Percentiles rank a stretch among this genome's conserved stretches.
Conservation (phyloP, 2,329 filamentous ascomycete genomes). For the Fusarium scirpi region DNA sequence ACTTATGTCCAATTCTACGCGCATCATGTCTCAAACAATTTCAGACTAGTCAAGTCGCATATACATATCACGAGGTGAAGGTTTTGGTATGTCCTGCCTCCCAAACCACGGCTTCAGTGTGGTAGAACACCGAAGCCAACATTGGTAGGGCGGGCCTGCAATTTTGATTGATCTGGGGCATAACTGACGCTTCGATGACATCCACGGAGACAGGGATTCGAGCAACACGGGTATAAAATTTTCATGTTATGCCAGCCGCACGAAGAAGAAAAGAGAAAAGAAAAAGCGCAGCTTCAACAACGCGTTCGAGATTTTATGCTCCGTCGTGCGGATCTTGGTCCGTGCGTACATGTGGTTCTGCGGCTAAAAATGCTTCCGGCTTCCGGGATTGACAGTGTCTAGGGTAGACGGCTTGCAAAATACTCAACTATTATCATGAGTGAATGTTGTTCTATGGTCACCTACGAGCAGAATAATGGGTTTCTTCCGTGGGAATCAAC, state of each 20-base stretch:
- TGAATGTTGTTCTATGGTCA: neutral
- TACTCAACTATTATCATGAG: neutral
- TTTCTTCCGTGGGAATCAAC: neutral
- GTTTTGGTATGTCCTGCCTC: constrained; percentile 59
- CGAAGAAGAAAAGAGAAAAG: constrained; percentile 73
- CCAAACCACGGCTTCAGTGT: constrained; percentile 50
- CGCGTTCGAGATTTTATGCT: constrained; percentile 48
- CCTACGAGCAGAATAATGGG: neutral
- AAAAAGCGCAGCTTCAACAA: constrained; percentile 49
- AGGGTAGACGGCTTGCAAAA: neutral
- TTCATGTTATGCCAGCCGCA: constrained; percentile 81
- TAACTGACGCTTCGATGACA: constrained; percentile 76
- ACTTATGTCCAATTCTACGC: neutral
- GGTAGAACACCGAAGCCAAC: constrained; percentile 52
- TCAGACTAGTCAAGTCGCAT: neutral
- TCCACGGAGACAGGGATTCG: constrained; percentile 69
- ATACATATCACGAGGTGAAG: constrained; percentile 10
- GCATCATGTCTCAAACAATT: neutral
- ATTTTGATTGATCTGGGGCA: constrained; percentile 83
- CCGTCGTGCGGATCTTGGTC: constrained; percentile 9
- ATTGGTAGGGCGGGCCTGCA: constrained; percentile 73
- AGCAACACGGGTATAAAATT: constrained; percentile 84
- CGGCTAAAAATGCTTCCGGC: constrained; percentile 18
- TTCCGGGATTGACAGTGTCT: neutral
- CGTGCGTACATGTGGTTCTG: neutral